A percentile compares a stretch with the other conserved stretches of the same genome.
phyloP scores from a whole-genome alignment of 805 yeast genomes.

The Myxozyma sirexii region DNA sequence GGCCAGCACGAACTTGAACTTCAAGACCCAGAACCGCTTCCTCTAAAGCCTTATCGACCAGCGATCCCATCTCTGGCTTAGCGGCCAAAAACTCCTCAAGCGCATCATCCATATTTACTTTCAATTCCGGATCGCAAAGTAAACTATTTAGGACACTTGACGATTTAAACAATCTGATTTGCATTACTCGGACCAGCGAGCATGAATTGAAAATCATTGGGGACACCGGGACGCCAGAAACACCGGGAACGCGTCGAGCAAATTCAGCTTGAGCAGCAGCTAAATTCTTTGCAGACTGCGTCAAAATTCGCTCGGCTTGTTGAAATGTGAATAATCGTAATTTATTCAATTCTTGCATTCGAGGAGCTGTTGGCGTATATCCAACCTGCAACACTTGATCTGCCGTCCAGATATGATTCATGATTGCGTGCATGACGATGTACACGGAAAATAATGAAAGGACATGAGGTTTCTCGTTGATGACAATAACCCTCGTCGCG shows the following conservation, averaged over 20 bases:
- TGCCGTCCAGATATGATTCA: conserved; percentile 23
- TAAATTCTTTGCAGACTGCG: conserved; percentile 10
- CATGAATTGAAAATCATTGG: conserved; percentile 21
- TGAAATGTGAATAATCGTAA: conserved; percentile 16
- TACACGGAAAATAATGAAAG: conserved; percentile 15
- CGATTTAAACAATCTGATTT: conserved; percentile 15
- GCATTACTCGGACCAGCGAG: conserved; percentile 23
- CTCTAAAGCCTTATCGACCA: conserved; percentile 18
- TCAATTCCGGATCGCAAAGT: conserved; percentile 19
- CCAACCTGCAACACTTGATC: conserved; percentile 15
- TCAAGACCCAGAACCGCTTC: conserved; percentile 18
- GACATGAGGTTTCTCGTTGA: conserved; percentile 11
- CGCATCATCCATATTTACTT: conserved; percentile 11
- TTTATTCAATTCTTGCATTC: conserved; percentile 13
- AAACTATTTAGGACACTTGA: conserved; percentile 17
- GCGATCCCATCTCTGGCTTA: conserved; percentile 17
- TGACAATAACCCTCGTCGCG: conserved; percentile 2
- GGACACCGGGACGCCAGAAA: conserved; percentile 1
- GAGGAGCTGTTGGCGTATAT: conserved; percentile 6
- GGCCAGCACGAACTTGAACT: conserved; percentile 17
- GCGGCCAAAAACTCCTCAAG: conserved; percentile 14
- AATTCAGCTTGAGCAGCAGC: conserved; percentile 11
- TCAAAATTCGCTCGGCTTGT: conserved; percentile 16
- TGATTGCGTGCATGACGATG: conserved; percentile 16
- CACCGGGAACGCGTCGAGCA: conserved; percentile 11